Percentiles rank a stretch among this genome's conserved stretches.
phyloP scores from a whole-genome alignment of 805 yeast genomes.

The Candida khao-thaluensis region DNA sequence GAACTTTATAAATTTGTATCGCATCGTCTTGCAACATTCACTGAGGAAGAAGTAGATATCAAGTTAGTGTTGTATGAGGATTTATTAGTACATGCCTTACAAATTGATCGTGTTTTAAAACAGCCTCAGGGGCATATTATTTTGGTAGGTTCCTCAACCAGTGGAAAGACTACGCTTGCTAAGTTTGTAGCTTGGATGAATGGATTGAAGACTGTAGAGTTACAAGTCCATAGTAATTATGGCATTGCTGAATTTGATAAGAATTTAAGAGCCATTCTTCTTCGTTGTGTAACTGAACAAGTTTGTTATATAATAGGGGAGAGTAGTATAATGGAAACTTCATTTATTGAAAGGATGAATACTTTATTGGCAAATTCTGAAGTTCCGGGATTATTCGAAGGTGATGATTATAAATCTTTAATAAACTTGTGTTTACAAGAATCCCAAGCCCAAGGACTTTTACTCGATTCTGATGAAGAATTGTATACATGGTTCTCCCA shows the following conservation, averaged over 20 bases:
- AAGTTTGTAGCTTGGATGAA: slow-evolving; percentile 91
- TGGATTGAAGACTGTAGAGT: slow-evolving; percentile 61
- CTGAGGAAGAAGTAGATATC: slow-evolving; percentile 73
- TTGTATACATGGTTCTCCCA: slow-evolving; percentile 70
- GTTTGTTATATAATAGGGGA: slow-evolving; percentile 79
- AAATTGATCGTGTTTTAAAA: slow-evolving; percentile 77
- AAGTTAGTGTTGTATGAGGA: slow-evolving; percentile 65
- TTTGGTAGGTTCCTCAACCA: slow-evolving; percentile 75
- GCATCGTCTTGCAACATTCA: slow-evolving; percentile 65
- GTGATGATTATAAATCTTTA: slow-evolving; percentile 59
- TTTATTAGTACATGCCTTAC: slow-evolving; percentile 67
- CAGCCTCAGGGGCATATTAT: slow-evolving; percentile 91
- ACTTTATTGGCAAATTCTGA: slow-evolving; percentile 92
- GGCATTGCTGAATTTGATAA: slow-evolving; percentile 64
- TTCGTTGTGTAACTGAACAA: slow-evolving; percentile 46
- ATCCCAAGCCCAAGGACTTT: slow-evolving; percentile 56
- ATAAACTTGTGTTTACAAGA: slow-evolving; percentile 56
- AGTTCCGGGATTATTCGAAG: slow-evolving; percentile 83
- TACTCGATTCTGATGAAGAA: slow-evolving; percentile 68
- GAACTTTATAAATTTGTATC: slow-evolving; percentile 54
- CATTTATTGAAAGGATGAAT: slow-evolving; percentile 89
- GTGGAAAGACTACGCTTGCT: slow-evolving; percentile 76
- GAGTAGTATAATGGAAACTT: slow-evolving; percentile 67
- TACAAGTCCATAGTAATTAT: slow-evolving; percentile 56
- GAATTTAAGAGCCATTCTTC: slow-evolving; percentile 54